A percentile compares a stretch with the other conserved stretches of the same genome.
These are phyloP conservation scores for Hexamita inflata DNA, from an alignment of 208 protist species.

Conservation along the genomic window DNA sequence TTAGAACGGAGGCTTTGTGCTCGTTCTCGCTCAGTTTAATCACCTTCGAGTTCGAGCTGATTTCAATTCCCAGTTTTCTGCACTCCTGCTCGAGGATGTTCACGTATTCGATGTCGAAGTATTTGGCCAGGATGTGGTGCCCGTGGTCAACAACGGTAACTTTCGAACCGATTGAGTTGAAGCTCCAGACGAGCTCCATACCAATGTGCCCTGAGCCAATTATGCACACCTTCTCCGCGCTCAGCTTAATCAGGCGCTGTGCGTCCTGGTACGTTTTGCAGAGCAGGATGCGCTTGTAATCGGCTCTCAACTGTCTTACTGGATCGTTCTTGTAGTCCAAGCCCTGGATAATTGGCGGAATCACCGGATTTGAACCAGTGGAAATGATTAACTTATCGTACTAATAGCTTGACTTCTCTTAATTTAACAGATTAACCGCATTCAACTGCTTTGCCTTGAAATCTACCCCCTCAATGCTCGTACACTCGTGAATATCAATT, in stretches of 20 bases:
- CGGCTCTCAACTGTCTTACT: too few relatives aligned
- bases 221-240: too few relatives aligned
- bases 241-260: too few relatives aligned
- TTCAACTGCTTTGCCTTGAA: neutral
- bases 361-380: neutral
- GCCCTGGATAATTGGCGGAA: neutral
- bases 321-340: too few relatives aligned
- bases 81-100: neutral
- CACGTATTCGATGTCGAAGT: neutral
- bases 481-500: neutral
- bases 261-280: too few relatives aligned
- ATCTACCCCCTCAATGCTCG: neutral
- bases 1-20: neutral
- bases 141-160: neutral
- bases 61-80: neutral
- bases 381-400: neutral
- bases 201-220: neutral
- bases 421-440: neutral
- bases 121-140: neutral
- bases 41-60: neutral
- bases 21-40: neutral
- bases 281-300: too few relatives aligned
- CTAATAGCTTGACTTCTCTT: neutral
- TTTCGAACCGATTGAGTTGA: neutral
- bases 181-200: neutral